Evolutionary conservation across 306 rosid genomes (phyloP).

Genomic region (Oxytropis ochrocephala): DNA sequence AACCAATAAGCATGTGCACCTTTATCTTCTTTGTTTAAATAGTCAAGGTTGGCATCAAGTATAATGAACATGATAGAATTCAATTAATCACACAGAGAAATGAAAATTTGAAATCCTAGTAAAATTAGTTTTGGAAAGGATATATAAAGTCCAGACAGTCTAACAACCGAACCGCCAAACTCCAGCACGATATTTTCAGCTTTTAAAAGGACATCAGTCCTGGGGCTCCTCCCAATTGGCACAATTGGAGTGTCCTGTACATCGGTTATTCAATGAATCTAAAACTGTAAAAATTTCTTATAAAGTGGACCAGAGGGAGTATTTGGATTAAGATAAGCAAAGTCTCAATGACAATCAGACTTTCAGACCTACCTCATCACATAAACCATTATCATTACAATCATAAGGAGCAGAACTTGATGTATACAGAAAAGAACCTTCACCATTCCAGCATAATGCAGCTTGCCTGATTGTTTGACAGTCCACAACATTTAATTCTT

Average conservation of each 20-base stretch:
- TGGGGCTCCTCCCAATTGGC: constrained; percentile 83
- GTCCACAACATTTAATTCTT: constrained; percentile 3
- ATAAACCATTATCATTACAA: constrained; percentile 72
- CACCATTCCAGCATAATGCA: constrained; percentile 68
- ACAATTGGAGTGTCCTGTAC: constrained; percentile 70
- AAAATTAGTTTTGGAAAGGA: constrained; percentile 47
- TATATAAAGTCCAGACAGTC: constrained; percentile 92
- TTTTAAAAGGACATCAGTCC: constrained; percentile 78
- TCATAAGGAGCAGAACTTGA: constrained; percentile 95
- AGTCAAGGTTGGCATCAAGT: constrained; percentile 47
- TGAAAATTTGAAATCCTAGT: neutral
- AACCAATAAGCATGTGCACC: constrained; percentile 90
- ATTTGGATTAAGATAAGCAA: neutral
- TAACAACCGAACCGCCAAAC: constrained; percentile 72
- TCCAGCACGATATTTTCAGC: constrained; percentile 78
- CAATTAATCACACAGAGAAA: neutral
- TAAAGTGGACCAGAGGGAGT: too few relatives aligned
- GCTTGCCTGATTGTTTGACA: constrained; percentile 49
- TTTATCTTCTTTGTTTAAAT: constrained; percentile 63
- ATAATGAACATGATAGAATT: neutral
- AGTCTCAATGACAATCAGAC: neutral
- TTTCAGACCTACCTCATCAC: constrained; percentile 66
- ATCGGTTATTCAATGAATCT: too few relatives aligned
- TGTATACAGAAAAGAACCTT: constrained; percentile 82
- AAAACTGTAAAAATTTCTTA: too few relatives aligned